A percentile compares a stretch with the other conserved stretches of the same genome.
Conservation (phyloP, 2,329 filamentous ascomycete genomes). For the Penicillium glabrum region DNA sequence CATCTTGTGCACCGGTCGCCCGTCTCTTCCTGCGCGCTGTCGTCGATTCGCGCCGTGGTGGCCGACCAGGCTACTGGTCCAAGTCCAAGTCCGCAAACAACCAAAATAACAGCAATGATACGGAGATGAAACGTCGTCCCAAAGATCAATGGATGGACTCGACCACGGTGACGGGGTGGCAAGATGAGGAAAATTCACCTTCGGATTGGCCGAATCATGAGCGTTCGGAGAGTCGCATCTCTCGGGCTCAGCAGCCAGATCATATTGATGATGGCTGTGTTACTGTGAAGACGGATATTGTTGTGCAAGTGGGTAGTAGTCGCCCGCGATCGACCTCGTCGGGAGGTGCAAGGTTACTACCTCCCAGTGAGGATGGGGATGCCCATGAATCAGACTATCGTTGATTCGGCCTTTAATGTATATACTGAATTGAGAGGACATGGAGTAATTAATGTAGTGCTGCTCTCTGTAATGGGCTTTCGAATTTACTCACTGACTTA, state of each 20-base stretch:
- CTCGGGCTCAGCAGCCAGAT: constrained; percentile 11
- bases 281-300: constrained; percentile 33
- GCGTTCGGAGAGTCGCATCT: constrained; percentile 12
- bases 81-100: constrained; percentile 18
- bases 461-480: too few species aligned
- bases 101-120: constrained; percentile 1
- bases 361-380: constrained; percentile 10
- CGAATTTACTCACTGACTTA: too few species aligned
- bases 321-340: constrained; percentile 13
- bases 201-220: constrained; percentile 9
- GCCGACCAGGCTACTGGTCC: constrained; percentile 24
- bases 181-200: constrained; percentile 15
- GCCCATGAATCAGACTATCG: background rate
- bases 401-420: background rate
- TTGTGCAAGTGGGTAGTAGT: constrained; percentile 25
- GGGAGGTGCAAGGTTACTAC: constrained; percentile 16
- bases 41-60: constrained; percentile 24
- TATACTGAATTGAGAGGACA: background rate
- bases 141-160: constrained; percentile 21
- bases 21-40: constrained; percentile 34
- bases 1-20: constrained; percentile 34
- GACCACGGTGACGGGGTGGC: constrained; percentile 6
- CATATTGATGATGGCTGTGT: constrained; percentile 18
- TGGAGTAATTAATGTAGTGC: too few species aligned
- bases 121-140: constrained; percentile 14